phyloP scores from a whole-genome alignment of 2,329 filamentous ascomycete genomes.

The Coniochaeta pulveracea region DNA sequence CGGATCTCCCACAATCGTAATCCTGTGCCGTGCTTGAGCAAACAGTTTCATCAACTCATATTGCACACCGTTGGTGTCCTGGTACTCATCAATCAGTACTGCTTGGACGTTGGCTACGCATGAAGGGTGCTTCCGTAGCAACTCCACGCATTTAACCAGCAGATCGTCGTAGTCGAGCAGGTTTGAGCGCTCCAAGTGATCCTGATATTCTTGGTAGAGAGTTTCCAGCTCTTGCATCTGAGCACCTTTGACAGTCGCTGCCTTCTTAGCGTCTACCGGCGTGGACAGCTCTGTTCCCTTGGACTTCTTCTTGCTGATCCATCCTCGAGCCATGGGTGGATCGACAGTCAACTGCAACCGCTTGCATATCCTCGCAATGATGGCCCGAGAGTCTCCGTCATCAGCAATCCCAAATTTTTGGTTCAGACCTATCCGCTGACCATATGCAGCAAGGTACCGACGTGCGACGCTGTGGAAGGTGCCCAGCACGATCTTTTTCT shows the following conservation, averaged over 20 bases:
- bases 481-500: slow-evolving; percentile 70
- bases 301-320: slow-evolving; percentile 62
- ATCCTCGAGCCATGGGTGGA: slow-evolving; percentile 54
- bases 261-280: slow-evolving; percentile 28
- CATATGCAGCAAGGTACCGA: slow-evolving; percentile 74
- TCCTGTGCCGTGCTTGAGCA: slow-evolving; percentile 58
- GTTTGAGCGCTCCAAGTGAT: slow-evolving; percentile 62
- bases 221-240: slow-evolving; percentile 49
- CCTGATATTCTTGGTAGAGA: slow-evolving; percentile 67
- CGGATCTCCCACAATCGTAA: slow-evolving; percentile 92
- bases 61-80: slow-evolving; percentile 92
- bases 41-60: slow-evolving; percentile 90
- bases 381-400: slow-evolving; percentile 64
- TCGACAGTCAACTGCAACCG: slow-evolving; percentile 58
- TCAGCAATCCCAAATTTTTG: slow-evolving; percentile 89
- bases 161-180: slow-evolving; percentile 92
- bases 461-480: slow-evolving; percentile 93
- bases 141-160: slow-evolving; percentile 68
- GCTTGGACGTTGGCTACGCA: slow-evolving; percentile 86
- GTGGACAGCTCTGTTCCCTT: slow-evolving; percentile 32
- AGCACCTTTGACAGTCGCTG: slow-evolving; percentile 13
- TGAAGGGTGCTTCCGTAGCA: slow-evolving; percentile 60
- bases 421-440: slow-evolving; percentile 68
- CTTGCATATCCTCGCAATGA: slow-evolving; percentile 76
- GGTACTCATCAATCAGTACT: slow-evolving; percentile 93